Percentiles rank a stretch among this genome's conserved stretches.
These are phyloP conservation scores for Coniochaeta hoffmannii DNA, from an alignment of 2,329 filamentous ascomycete species.

Conservation along the genomic window DNA sequence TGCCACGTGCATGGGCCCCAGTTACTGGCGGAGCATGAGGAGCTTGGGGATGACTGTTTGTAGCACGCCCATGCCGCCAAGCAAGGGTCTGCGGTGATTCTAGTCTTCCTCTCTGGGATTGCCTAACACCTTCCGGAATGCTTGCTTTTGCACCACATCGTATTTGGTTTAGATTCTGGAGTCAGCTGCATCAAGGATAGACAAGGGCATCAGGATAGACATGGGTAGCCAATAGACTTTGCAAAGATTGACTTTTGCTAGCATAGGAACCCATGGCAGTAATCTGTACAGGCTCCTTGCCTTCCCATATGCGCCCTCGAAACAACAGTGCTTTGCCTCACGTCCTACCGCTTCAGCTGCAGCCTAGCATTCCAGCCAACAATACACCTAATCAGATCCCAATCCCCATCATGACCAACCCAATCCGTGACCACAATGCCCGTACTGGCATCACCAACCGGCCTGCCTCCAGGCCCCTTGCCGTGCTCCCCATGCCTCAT, in stretches of 20 bases:
- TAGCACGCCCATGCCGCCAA: too few species aligned
- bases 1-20: too few species aligned
- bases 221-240: neutral
- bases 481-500: constrained; percentile 44
- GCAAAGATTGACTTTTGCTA: neutral
- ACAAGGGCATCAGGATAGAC: neutral
- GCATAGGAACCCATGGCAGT: too few species aligned
- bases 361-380: constrained; percentile 82
- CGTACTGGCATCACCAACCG: constrained; percentile 65
- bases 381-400: constrained; percentile 81
- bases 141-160: too few species aligned
- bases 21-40: too few species aligned
- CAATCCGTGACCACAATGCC: constrained; percentile 91
- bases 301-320: neutral
- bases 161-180: neutral
- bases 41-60: too few species aligned
- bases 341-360: constrained; percentile 34
- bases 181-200: neutral
- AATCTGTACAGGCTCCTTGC: too few species aligned
- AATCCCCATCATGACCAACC: constrained; percentile 81
- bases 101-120: too few species aligned
- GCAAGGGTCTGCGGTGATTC: too few species aligned
- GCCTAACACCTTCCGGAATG: too few species aligned
- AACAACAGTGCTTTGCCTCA: neutral
- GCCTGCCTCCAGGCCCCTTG: constrained; percentile 39